These are phyloP conservation scores for Calocybe cyanea DNA, from an alignment of 768 basidiomycete species.

Conservation along the genomic window DNA sequence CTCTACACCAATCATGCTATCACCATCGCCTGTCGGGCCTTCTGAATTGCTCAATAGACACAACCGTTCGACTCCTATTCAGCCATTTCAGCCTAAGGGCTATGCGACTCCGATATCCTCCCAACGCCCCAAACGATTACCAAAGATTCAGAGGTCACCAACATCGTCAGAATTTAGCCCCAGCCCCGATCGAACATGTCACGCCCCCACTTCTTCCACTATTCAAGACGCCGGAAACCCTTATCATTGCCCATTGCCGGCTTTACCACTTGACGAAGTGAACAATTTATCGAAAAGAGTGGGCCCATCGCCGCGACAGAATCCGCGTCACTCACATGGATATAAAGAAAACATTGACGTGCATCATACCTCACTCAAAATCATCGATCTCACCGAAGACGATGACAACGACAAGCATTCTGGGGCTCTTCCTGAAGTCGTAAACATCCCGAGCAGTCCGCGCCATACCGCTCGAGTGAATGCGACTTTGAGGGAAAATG, in stretches of 20 bases:
- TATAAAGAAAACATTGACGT: background rate
- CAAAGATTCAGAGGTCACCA: background rate
- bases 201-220: slow-evolving; percentile 1
- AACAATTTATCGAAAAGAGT: slow-evolving; percentile 4
- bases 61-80: background rate
- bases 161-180: background rate
- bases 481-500: too few species aligned
- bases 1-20: slow-evolving; percentile 22
- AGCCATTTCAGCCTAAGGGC: background rate
- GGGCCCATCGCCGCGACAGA: background rate
- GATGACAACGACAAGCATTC: background rate
- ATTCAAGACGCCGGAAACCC: slow-evolving; percentile 1
- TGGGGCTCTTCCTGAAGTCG: too few species aligned
- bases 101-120: background rate
- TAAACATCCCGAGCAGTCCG: too few species aligned
- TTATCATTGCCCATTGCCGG: slow-evolving; percentile 1
- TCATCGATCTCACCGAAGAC: background rate
- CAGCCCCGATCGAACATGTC: background rate
- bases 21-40: slow-evolving; percentile 15
- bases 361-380: background rate
- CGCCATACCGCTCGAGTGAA: too few species aligned
- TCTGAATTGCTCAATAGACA: background rate
- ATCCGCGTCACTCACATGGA: background rate
- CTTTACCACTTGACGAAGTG: slow-evolving; percentile 11
- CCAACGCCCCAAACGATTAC: background rate